Percentiles rank a stretch among this genome's conserved stretches.
Conservation (phyloP, 148 eudicot genomes). For the Fagopyrum esculentum region DNA sequence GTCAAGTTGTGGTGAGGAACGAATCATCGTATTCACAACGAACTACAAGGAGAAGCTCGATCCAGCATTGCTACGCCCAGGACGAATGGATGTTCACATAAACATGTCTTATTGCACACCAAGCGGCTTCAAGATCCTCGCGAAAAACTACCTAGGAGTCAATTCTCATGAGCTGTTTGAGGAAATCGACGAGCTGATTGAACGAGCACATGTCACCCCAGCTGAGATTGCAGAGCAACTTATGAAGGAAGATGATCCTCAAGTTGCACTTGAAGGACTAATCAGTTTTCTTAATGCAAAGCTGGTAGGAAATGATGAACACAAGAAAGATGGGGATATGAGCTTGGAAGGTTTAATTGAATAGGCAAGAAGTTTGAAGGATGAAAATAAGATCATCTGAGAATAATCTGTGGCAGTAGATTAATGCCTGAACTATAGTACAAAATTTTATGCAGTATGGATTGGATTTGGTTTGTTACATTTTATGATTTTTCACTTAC, state of each 20-base stretch:
- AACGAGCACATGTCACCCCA: slow-evolving; percentile 19
- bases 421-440: too few species aligned
- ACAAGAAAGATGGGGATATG: background rate
- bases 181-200: slow-evolving; percentile 33
- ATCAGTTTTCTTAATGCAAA: slow-evolving; percentile 17
- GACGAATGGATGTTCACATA: slow-evolving; percentile 50
- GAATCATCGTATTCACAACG: slow-evolving; percentile 45
- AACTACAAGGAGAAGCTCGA: slow-evolving; percentile 45
- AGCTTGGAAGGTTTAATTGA: background rate
- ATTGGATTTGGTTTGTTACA: too few species aligned
- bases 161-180: slow-evolving; percentile 25
- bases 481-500: too few species aligned
- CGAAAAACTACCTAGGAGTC: slow-evolving; percentile 36
- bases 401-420: too few species aligned
- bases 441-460: too few species aligned
- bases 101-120: slow-evolving; percentile 46
- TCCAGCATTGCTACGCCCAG: slow-evolving; percentile 40
- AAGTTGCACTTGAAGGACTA: slow-evolving; percentile 10
- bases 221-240: slow-evolving; percentile 30
- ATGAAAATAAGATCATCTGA: too few species aligned
- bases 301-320: background rate
- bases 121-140: slow-evolving; percentile 32
- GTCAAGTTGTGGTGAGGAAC: slow-evolving; percentile 46
- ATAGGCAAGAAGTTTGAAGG: background rate
- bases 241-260: slow-evolving; percentile 17